Evolutionary conservation across 805 yeast genomes (phyloP).

Genomic region (Brettanomyces anomalus): DNA sequence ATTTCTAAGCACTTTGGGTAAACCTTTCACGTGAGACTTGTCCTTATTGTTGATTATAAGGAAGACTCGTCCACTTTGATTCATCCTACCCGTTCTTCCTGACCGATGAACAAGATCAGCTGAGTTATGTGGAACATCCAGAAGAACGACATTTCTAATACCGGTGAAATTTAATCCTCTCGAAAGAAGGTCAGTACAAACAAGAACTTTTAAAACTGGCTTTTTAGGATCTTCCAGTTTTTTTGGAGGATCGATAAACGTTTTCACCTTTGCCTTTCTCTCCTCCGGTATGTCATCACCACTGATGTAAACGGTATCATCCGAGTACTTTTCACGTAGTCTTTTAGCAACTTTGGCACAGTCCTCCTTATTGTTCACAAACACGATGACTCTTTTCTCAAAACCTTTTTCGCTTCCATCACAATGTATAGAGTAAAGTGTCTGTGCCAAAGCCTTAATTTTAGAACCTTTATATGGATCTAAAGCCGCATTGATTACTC

Average conservation of each 20-base stretch:
- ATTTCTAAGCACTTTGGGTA: constrained; percentile 58
- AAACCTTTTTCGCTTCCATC: constrained; percentile 74
- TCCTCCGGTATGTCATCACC: constrained; percentile 57
- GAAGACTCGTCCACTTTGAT: constrained; percentile 80
- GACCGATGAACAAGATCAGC: constrained; percentile 85
- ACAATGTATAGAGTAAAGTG: constrained; percentile 71
- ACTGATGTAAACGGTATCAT: constrained; percentile 56
- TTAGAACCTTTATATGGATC: constrained; percentile 82
- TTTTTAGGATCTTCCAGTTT: constrained; percentile 26
- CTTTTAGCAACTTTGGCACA: constrained; percentile 50
- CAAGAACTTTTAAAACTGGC: constrained; percentile 51
- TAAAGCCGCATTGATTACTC: constrained; percentile 65
- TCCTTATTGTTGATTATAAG: constrained; percentile 61
- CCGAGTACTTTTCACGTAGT: constrained; percentile 40
- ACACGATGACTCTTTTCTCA: constrained; percentile 74
- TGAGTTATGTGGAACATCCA: constrained; percentile 79
- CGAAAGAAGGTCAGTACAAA: constrained; percentile 84
- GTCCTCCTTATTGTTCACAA: constrained; percentile 67
- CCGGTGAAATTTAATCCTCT: constrained; percentile 84
- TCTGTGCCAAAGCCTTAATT: constrained; percentile 78
- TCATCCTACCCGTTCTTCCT: constrained; percentile 93
- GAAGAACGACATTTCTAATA: constrained; percentile 70
- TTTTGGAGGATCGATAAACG: constrained; percentile 57
- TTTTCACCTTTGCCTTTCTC: constrained; percentile 46
- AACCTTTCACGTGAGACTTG: constrained; percentile 74